Evolutionary conservation across 352 stramenopile genomes (phyloP).

Genomic region (Pseudoperonospora humuli): DNA sequence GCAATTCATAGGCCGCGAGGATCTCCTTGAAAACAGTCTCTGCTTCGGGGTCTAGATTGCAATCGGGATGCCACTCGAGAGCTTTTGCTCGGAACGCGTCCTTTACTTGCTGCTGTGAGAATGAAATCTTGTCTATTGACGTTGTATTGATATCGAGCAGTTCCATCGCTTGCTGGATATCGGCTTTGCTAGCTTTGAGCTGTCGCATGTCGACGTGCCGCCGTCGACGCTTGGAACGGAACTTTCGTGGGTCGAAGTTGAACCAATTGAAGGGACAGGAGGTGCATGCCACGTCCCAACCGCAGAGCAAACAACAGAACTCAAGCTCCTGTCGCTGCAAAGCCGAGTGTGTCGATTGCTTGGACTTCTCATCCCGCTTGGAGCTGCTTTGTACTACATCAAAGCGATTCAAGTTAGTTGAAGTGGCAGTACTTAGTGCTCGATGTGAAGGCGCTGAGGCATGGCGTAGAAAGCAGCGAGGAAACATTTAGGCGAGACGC

Average conservation of each 20-base stretch:
- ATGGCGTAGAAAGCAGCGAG: no score
- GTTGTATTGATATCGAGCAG: conserved; percentile 14
- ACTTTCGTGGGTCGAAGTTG: conserved; percentile 45
- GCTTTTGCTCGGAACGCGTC: conserved; percentile 58
- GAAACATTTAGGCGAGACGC: no score
- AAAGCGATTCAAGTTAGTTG: no score
- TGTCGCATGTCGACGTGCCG: conserved; percentile 1
- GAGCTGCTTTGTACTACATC: no score
- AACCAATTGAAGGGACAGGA: conserved; percentile 67
- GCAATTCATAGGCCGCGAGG: conserved; percentile 81
- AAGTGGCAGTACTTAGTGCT: no score
- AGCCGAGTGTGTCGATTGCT: conserved; percentile 20
- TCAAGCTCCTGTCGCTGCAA: conserved; percentile 46
- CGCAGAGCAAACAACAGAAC: conserved; percentile 65
- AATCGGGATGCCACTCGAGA: conserved; percentile 90
- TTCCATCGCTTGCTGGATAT: conserved; percentile 20
- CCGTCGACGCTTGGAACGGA: conserved; percentile 11
- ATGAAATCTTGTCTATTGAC: not conserved
- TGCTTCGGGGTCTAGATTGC: conserved; percentile 71
- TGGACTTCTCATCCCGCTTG: no score
- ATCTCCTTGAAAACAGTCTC: conserved; percentile 83
- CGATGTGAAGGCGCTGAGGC: no score
- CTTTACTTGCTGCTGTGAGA: conserved; percentile 31
- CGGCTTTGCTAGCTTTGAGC: conserved; percentile 2
- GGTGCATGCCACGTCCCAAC: conserved; percentile 50